A percentile compares a stretch with the other conserved stretches of the same genome.
Conservation (phyloP, 2,329 filamentous ascomycete genomes). For the Elsinoe batatas region DNA sequence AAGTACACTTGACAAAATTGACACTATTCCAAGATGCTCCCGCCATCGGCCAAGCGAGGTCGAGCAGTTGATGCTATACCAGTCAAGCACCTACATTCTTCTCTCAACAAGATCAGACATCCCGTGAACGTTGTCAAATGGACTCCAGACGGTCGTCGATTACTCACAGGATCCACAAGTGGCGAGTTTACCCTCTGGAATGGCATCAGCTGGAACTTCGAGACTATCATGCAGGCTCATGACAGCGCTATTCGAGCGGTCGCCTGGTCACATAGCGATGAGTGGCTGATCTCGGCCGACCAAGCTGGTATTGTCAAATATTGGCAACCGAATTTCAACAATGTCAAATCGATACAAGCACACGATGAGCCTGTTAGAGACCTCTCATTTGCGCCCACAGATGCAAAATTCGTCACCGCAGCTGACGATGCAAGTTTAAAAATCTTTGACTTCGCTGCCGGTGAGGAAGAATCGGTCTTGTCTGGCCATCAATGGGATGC, state of each 20-base stretch:
- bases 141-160: slow-evolving; percentile 87
- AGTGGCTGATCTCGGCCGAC: slow-evolving; percentile 93
- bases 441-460: slow-evolving; percentile 90
- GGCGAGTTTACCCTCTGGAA: slow-evolving; percentile 99
- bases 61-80: slow-evolving; percentile 79
- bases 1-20: slow-evolving; percentile 9
- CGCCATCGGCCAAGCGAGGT: slow-evolving; percentile 64
- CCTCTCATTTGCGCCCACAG: slow-evolving; percentile 84
- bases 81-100: slow-evolving; percentile 94
- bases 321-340: slow-evolving; percentile 99
- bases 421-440: slow-evolving; percentile 89
- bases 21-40: slow-evolving; percentile 61
- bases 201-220: slow-evolving; percentile 97
- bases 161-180: slow-evolving; percentile 89
- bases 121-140: slow-evolving; percentile 94
- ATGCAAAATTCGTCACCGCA: slow-evolving; percentile 91
- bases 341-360: slow-evolving; percentile 87
- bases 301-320: slow-evolving; percentile 96
- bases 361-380: slow-evolving; percentile 86
- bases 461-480: slow-evolving; percentile 70
- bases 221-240: slow-evolving; percentile 97
- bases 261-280: slow-evolving; percentile 86
- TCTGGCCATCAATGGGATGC: slow-evolving; percentile 97
- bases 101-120: slow-evolving; percentile 94
- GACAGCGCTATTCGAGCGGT: slow-evolving; percentile 76